Percentiles rank a stretch among this genome's conserved stretches.
Evolutionary conservation across 2,329 filamentous ascomycete species (phyloP).

Genomic region (Cladosporium halotolerans): DNA sequence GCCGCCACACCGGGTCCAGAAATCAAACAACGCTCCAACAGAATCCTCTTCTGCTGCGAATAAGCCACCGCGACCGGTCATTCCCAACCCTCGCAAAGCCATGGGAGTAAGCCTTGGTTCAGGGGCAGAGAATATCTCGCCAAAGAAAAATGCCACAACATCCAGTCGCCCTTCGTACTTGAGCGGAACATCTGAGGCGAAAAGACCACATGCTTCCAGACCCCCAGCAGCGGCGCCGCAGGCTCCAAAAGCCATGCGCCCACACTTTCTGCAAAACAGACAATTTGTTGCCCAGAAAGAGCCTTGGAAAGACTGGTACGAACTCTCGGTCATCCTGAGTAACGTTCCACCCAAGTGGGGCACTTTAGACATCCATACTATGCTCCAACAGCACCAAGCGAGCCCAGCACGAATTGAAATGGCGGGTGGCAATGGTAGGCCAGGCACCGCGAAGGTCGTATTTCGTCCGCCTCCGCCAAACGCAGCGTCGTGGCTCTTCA

Average conservation of each 20-base stretch:
- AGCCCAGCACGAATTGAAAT: slow-evolving; percentile 20
- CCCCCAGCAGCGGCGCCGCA: too few relatives aligned
- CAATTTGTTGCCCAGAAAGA: not conserved
- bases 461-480: slow-evolving; percentile 21
- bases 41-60: not conserved
- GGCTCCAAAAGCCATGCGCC: too few relatives aligned
- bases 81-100: not conserved
- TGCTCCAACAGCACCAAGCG: slow-evolving; percentile 13
- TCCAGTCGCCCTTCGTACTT: too few relatives aligned
- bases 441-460: slow-evolving; percentile 13
- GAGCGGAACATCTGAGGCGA: too few relatives aligned
- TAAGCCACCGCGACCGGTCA: not conserved
- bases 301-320: slow-evolving; percentile 5
- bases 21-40: too few relatives aligned
- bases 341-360: slow-evolving; percentile 18
- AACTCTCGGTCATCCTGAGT: slow-evolving; percentile 15
- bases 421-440: not conserved
- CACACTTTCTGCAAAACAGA: not conserved
- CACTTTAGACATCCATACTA: slow-evolving; percentile 19
- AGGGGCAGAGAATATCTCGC: too few relatives aligned
- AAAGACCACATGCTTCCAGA: too few relatives aligned
- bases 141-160: too few relatives aligned
- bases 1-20: too few relatives aligned
- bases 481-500: slow-evolving; percentile 13
- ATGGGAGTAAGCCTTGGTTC: not conserved